These are phyloP conservation scores for Gracilaria vermiculophylla DNA, from an alignment of 23 red algal species.

Conservation along the genomic window DNA sequence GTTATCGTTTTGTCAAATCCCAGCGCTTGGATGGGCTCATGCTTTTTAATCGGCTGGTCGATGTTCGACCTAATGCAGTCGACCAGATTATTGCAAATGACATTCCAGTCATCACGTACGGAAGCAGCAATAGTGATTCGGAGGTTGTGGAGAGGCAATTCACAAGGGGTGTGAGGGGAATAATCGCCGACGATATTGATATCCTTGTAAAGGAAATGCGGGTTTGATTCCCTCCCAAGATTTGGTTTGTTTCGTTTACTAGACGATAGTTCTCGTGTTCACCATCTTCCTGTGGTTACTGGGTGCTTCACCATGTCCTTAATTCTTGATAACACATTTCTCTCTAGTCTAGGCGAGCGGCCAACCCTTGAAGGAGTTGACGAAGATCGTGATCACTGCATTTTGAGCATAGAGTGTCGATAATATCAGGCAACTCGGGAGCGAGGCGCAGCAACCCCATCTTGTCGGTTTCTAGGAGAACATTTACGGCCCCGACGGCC, in stretches of 20 bases:
- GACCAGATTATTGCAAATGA: constrained; percentile 21
- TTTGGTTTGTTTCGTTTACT: neutral
- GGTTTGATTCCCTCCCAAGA: neutral
- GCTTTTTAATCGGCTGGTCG: constrained; percentile 74
- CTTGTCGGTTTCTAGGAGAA: constrained; percentile 55
- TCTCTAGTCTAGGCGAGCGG: neutral
- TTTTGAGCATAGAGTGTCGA: constrained; percentile 15
- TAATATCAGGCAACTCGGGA: constrained; percentile 48
- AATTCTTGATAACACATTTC: too few relatives aligned
- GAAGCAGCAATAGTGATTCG: constrained; percentile 51
- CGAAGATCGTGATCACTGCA: constrained; percentile 32
- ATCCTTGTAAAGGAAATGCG: constrained; percentile 32
- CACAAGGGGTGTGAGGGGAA: constrained; percentile 66
- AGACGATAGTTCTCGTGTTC: neutral
- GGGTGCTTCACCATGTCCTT: neutral
- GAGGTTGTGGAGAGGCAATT: constrained; percentile 62
- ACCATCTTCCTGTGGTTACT: neutral
- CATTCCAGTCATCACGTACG: constrained; percentile 78
- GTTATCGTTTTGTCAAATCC: constrained; percentile 50
- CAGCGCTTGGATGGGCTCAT: constrained; percentile 75
- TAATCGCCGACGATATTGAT: constrained; percentile 91
- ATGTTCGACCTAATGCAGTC: neutral
- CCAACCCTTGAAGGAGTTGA: neutral
- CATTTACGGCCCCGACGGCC: constrained; percentile 27
- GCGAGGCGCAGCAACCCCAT: constrained; percentile 25